These are phyloP conservation scores for Aspergillus sojae DNA, from an alignment of 2,329 filamentous ascomycete species.

Conservation along the genomic window DNA sequence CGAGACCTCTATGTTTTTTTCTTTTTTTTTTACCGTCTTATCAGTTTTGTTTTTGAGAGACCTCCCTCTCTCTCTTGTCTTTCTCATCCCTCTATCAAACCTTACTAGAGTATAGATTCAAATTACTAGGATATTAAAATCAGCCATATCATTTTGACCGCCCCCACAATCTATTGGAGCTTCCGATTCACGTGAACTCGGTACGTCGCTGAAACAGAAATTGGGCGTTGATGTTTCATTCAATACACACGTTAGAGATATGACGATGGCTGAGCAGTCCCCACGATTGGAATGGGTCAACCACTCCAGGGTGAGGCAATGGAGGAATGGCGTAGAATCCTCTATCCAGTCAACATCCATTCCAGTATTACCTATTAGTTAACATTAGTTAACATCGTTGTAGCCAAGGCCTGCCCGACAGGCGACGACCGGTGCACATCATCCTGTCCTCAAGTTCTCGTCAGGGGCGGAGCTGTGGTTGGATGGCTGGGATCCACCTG, in stretches of 20 bases:
- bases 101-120: background rate
- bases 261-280: background rate
- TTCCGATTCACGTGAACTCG: background rate
- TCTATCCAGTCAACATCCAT: background rate
- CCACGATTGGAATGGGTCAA: background rate
- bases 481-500: constrained; percentile 19
- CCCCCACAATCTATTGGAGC: background rate
- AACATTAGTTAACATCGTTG: constrained; percentile 2
- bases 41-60: background rate
- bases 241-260: background rate
- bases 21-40: background rate
- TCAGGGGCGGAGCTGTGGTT: constrained; percentile 25
- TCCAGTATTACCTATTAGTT: constrained; percentile 1
- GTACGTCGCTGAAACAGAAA: background rate
- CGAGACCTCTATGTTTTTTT: background rate
- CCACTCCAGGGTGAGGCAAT: constrained; percentile 4
- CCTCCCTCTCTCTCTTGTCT: background rate
- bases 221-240: background rate
- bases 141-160: background rate
- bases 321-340: background rate
- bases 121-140: background rate
- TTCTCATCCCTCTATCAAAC: background rate
- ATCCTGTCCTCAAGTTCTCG: constrained; percentile 18
- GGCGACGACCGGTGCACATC: constrained; percentile 25
- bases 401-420: constrained; percentile 3